A percentile compares a stretch with the other conserved stretches of the same genome.
These are phyloP conservation scores for Eimeria necatrix DNA, from an alignment of 169 alveolate genomes.

Conservation along the genomic window DNA sequence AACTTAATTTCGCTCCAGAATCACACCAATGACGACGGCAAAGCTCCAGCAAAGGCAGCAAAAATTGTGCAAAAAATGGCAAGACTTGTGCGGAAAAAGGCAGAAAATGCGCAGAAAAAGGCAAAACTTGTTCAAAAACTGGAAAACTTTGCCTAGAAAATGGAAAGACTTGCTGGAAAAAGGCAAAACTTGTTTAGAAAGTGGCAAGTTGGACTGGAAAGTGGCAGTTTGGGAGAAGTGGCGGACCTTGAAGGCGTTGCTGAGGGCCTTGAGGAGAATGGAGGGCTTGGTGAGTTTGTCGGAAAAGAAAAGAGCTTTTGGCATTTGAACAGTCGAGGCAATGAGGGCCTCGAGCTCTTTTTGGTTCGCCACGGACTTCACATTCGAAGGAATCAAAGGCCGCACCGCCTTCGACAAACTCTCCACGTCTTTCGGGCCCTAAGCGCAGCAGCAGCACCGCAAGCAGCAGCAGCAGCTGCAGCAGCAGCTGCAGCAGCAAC, in stretches of 20 bases:
- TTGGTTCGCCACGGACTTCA: constrained; percentile 18
- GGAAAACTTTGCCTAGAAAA: too few relatives aligned
- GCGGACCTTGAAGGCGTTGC: constrained; percentile 73
- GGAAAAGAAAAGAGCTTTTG: constrained; percentile 74
- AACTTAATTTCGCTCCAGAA: too few relatives aligned
- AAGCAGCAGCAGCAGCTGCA: neutral
- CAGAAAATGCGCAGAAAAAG: too few relatives aligned
- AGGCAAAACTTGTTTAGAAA: neutral
- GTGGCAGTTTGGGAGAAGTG: neutral
- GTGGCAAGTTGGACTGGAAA: neutral
- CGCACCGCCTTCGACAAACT: constrained; percentile 38
- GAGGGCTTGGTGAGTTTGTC: constrained; percentile 69
- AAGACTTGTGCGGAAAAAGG: too few relatives aligned
- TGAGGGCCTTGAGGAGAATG: constrained; percentile 71
- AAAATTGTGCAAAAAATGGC: too few relatives aligned
- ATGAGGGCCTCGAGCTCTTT: constrained; percentile 34
- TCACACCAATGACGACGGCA: too few relatives aligned
- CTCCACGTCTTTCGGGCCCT: constrained; percentile 36
- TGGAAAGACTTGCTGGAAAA: neutral
- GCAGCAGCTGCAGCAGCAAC: too few relatives aligned
- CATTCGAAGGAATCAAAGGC: constrained; percentile 47
- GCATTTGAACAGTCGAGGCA: constrained; percentile 50
- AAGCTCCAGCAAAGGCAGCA: too few relatives aligned
- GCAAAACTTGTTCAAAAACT: too few relatives aligned
- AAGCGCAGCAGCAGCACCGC: neutral